Base-by-base conservation (phyloP, 306 rosid genomes). In the Sindora glabra region DNA sequence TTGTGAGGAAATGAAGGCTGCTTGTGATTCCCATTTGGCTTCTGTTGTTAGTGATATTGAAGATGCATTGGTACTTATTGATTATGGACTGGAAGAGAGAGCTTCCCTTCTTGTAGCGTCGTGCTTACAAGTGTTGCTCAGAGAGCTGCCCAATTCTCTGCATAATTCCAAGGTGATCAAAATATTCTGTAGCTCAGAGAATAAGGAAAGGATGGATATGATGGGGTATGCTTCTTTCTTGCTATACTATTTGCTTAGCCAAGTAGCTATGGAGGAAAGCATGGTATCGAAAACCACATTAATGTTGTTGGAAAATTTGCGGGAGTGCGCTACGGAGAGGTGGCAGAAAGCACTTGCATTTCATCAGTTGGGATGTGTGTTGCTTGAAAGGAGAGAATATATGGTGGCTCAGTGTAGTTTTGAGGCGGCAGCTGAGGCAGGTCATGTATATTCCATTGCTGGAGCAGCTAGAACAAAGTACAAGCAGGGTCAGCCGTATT, bases 401-500 rank as follows among this genome's bases (percentile, higher is more conserved):
- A 74, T 69, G 48, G 79, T 77, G 9, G 84, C 95, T 0, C 90
- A 68, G 37, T 59, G 10, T 24, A 70, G 70, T 62, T 89, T 89
- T 33, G 83, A 72, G 64, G 88, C 57, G 15, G 95, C 96, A 16
- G 80, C 69, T 23, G 79, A 76, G 72, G 78, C 30, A 1, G 90
- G 95, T 25, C 95, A 86, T 77, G 83, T 81, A 29, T 89, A 89
- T 69, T 89, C 96, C 13, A 39, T 75, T 52, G 82, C 85, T 3
- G 96, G 96, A 22, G 77, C 77, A 26, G 95, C 96, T n/a, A 85
- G 96, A 66, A 70, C 85, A 1, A 89, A 79, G 77, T 41, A 74
- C 72, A 82, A 83, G 67, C 82, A 59, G 40, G 95, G 96, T 34
- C 90, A 89, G 34, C 90, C 79, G 19, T 78, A 79, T 77, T 80